These are phyloP conservation scores for Penicillium subrubescens DNA, from an alignment of 495 filamentous ascomycete species.

Conservation along the genomic window DNA sequence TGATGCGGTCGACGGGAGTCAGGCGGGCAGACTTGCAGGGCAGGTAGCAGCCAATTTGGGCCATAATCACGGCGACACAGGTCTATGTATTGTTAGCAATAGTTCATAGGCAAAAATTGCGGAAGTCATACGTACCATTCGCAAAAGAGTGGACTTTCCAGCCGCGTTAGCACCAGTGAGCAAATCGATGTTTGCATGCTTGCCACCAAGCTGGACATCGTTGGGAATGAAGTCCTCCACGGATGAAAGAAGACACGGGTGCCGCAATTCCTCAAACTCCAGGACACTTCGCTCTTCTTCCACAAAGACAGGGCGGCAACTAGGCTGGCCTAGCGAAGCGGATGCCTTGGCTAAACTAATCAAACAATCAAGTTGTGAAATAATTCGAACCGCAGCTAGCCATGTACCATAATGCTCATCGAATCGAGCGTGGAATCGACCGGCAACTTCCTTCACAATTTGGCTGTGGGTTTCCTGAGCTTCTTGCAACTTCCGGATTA, in stretches of 20 bases:
- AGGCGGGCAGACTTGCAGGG: constrained; percentile 81
- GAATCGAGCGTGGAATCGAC: constrained; percentile 83
- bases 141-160: constrained; percentile 96
- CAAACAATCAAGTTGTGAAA: constrained; percentile 92
- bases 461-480: constrained; percentile 93
- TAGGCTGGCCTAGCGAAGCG: constrained; percentile 75
- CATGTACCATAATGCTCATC: constrained; percentile 86
- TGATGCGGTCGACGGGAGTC: constrained; percentile 94
- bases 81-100: constrained; percentile 52
- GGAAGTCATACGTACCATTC: constrained; percentile 70
- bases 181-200: constrained; percentile 79
- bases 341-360: constrained; percentile 92
- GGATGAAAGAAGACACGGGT: constrained; percentile 88
- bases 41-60: constrained; percentile 95
- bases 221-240: constrained; percentile 98
- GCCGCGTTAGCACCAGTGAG: constrained; percentile 97
- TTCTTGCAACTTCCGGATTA: constrained; percentile 87
- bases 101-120: background rate
- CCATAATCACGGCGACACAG: constrained; percentile 96
- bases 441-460: constrained; percentile 83
- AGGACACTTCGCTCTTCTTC: constrained; percentile 81
- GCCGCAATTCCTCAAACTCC: constrained; percentile 88
- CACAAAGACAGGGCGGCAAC: constrained; percentile 85
- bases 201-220: constrained; percentile 84
- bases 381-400: constrained; percentile 82